Conservation (phyloP, 768 basidiomycete genomes). For the Auricularia cornea region DNA sequence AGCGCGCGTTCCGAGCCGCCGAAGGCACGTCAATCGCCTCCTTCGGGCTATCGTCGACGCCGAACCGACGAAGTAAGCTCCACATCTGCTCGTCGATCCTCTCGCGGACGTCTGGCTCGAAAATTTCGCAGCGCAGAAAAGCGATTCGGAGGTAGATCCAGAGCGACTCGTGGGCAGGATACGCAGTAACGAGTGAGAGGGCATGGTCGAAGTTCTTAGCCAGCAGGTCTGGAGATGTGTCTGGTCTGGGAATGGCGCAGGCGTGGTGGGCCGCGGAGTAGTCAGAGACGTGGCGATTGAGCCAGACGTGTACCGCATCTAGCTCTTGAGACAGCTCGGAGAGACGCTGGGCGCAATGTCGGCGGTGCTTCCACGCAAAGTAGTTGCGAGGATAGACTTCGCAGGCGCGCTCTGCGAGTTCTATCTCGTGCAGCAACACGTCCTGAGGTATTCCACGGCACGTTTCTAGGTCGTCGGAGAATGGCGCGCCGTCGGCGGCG, state of each 20-base stretch:
- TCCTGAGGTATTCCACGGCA: not conserved
- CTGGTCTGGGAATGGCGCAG: constrained; percentile 22
- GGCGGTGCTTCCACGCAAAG: constrained; percentile 62
- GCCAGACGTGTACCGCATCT: constrained; percentile 37
- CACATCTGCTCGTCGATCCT: not conserved
- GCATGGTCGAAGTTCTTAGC: constrained; percentile 31
- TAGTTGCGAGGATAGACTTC: constrained; percentile 65
- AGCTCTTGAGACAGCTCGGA: constrained; percentile 25
- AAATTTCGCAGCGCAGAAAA: not conserved
- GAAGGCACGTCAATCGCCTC: no score
- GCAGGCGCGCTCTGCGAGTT: constrained; percentile 40
- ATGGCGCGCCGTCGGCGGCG: constrained; percentile 9
- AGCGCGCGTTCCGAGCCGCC: not conserved
- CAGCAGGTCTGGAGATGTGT: not conserved
- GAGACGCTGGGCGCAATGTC: constrained; percentile 33
- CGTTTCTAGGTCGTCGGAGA: not conserved
- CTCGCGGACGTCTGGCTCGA: not conserved
- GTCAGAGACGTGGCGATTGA: constrained; percentile 58
- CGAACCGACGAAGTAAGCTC: not conserved
- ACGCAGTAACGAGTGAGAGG: constrained; percentile 38
- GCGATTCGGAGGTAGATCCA: constrained; percentile 32
- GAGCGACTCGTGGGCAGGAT: constrained; percentile 52
- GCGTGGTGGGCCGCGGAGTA: constrained; percentile 55
- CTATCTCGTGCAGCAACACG: constrained; percentile 38
- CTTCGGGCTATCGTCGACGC: not conserved